Evolutionary conservation across 2,329 filamentous ascomycete species (phyloP), one percentile per base, ranked within the genome.

Genomic region (Hirsutella thompsonii): DNA sequence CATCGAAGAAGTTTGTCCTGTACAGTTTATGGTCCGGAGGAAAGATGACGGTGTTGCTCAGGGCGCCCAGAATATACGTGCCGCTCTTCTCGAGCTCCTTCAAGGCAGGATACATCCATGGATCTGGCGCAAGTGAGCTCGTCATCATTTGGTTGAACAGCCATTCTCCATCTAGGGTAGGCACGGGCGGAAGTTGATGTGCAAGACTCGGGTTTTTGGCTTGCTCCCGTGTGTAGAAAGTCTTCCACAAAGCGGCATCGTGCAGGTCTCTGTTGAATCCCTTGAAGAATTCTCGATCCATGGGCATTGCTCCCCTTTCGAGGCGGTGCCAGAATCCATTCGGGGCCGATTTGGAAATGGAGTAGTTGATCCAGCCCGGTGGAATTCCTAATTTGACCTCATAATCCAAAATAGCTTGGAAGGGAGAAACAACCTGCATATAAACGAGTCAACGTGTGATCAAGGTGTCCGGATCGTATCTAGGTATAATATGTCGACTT

Each of bases 101-200:
- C 33, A 96, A 65, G 2, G 89, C 89, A 0, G 89, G 88, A 47
- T 76, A 86, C 81, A 96, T 92, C 69, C 83, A 84, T 4, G 86
- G 87, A 57, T 98, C 90, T 1, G 83, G 79, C 1, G 65, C 61
- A 5, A 76, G 69, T 10, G 83, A 80, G 11, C 72, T 63, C 4
- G 69, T 63, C 87, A 96, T 95, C 89, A 96, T 96, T 52, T 82
- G 74, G 73, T 85, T 83, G 66, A 94, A 95, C 21, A 98, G 68
- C 61, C 66, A 77, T 55, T 87, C 79, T 13, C 76, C 83, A 53
- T 96, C 81, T 36, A 96, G 71, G 2, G 67, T 59, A 0, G 90
- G 90, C 0, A 88, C 57, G 0, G 78, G 70, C 2, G 85, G 83
- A 0, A 70, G 52, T 14, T 62, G 50, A 16, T 45, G 53, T 19